Percentiles rank a stretch among this genome's conserved stretches.
These are phyloP conservation scores for Coemansia sp. DNA, from an alignment of 192 early-diverging fungal genomes.

Conservation along the genomic window DNA sequence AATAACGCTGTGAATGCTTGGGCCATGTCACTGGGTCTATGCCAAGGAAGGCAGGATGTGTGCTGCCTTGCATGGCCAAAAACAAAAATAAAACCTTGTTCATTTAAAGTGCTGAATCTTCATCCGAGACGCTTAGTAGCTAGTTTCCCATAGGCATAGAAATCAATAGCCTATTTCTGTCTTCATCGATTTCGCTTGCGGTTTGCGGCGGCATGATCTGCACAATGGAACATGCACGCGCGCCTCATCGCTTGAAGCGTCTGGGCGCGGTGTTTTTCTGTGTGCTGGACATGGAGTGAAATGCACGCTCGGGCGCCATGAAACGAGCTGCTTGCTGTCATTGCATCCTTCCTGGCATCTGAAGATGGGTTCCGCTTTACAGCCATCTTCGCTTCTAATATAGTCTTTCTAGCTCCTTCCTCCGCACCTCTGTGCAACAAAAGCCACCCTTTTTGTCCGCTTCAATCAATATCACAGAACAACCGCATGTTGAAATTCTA, in stretches of 20 bases:
- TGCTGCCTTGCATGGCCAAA: background rate
- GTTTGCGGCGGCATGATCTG: constrained; percentile 5
- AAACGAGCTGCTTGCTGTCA: background rate
- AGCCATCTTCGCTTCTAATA: too few relatives aligned
- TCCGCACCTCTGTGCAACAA: too few relatives aligned
- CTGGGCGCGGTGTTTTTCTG: background rate
- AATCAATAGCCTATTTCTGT: background rate
- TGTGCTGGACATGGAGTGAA: background rate
- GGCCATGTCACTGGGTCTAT: background rate
- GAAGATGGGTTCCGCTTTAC: too few relatives aligned
- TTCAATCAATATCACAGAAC: too few relatives aligned
- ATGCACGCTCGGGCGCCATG: constrained; percentile 5
- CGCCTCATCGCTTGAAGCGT: background rate
- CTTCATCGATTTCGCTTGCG: background rate
- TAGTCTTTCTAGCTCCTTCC: too few relatives aligned
- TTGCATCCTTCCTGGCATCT: too few relatives aligned
- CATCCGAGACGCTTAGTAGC: background rate
- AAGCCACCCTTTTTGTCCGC: too few relatives aligned
- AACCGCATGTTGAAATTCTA: too few relatives aligned
- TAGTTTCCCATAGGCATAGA: background rate
- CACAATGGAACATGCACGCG: background rate
- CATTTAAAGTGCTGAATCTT: background rate
- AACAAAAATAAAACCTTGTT: background rate
- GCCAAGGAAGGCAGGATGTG: background rate
- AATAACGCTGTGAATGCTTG: background rate